Percentiles rank a stretch among this genome's conserved stretches.
Conservation (phyloP, 768 basidiomycete species). For the Boletellus emodensis region DNA sequence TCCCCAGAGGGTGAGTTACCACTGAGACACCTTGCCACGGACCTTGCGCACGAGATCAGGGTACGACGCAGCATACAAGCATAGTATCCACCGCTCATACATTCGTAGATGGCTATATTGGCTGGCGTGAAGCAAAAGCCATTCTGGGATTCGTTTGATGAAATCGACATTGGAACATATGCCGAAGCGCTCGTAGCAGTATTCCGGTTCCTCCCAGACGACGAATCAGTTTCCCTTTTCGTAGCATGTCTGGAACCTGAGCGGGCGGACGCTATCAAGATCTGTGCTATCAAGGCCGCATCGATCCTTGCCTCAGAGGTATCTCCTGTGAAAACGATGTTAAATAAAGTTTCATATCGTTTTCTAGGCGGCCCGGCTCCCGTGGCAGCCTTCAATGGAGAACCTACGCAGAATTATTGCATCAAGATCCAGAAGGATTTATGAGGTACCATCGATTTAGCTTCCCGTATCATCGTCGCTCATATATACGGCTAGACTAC, state of each 20-base stretch:
- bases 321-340: constrained; percentile 10
- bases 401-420: constrained; percentile 44
- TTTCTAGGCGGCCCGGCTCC: constrained; percentile 47
- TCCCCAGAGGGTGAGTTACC: constrained; percentile 56
- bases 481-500: constrained; percentile 36
- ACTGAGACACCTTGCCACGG: constrained; percentile 59
- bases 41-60: constrained; percentile 79
- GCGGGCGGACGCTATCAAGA: constrained; percentile 77
- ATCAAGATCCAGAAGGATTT: constrained; percentile 49
- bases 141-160: constrained; percentile 70
- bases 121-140: constrained; percentile 43
- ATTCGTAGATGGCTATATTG: constrained; percentile 20
- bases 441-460: constrained; percentile 42
- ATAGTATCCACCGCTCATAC: not conserved
- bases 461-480: constrained; percentile 5
- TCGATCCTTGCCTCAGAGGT: constrained; percentile 68
- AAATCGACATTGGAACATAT: constrained; percentile 72
- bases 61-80: constrained; percentile 37
- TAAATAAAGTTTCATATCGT: constrained; percentile 7
- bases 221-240: constrained; percentile 61
- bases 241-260: constrained; percentile 66
- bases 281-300: constrained; percentile 69
- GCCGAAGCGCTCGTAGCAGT: constrained; percentile 70
- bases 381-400: constrained; percentile 54
- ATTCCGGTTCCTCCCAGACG: constrained; percentile 64